These are phyloP conservation scores for Ogataea ganodermae DNA, from an alignment of 805 yeast species.

Conservation along the genomic window DNA sequence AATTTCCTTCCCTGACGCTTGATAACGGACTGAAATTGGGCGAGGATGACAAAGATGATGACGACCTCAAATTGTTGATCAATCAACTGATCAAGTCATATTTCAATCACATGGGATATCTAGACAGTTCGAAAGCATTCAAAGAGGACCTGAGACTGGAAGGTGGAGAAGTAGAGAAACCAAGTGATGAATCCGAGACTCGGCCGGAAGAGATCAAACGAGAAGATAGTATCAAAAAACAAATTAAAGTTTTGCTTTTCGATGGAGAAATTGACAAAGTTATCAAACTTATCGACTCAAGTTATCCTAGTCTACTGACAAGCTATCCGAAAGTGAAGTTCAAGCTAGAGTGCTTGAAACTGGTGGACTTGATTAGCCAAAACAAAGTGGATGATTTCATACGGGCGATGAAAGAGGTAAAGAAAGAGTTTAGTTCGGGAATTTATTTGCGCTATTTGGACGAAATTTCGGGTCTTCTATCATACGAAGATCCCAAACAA, in stretches of 20 bases:
- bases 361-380: constrained; percentile 40
- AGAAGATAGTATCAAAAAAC: constrained; percentile 36
- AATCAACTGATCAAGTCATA: constrained; percentile 41
- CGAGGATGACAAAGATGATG: constrained; percentile 22
- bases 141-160: constrained; percentile 45
- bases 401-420: constrained; percentile 41
- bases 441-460: constrained; percentile 40
- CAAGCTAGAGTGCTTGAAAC: constrained; percentile 44
- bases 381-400: constrained; percentile 37
- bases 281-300: constrained; percentile 37
- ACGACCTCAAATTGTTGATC: constrained; percentile 20
- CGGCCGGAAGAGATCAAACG: constrained; percentile 35
- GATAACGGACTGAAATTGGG: constrained; percentile 12
- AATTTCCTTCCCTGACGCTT: constrained; percentile 12
- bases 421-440: constrained; percentile 34
- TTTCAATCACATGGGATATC: constrained; percentile 59
- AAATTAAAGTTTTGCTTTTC: constrained; percentile 42
- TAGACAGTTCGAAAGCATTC: constrained; percentile 55
- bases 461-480: constrained; percentile 52
- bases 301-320: constrained; percentile 42
- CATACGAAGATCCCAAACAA: constrained; percentile 49
- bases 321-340: constrained; percentile 39
- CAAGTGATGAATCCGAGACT: constrained; percentile 15
- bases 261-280: constrained; percentile 49
- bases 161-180: constrained; percentile 34